Evolutionary conservation across 257 asterid genomes (phyloP).

Genomic region (Capsicum pubescens): DNA sequence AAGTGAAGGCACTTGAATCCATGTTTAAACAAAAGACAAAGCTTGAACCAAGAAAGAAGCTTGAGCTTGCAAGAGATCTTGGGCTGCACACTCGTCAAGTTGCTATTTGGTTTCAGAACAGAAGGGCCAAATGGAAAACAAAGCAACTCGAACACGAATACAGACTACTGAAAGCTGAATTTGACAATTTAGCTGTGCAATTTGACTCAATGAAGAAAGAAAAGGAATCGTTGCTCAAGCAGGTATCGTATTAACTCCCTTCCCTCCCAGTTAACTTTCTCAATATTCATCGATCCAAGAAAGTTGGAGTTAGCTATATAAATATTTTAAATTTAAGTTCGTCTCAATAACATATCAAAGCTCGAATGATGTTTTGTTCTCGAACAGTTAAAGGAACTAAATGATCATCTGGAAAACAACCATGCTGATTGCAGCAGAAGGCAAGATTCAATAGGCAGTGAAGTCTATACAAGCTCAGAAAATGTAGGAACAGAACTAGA

Average conservation of each 20-base stretch:
- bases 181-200: constrained; percentile 44
- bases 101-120: constrained; percentile 78
- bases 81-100: constrained; percentile 76
- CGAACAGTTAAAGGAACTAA: constrained; percentile 54
- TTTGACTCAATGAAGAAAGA: constrained; percentile 51
- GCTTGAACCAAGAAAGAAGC: constrained; percentile 56
- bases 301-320: neutral
- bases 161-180: constrained; percentile 35
- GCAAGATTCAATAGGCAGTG: constrained; percentile 27
- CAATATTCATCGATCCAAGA: neutral
- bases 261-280: neutral
- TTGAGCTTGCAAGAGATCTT: constrained; percentile 55
- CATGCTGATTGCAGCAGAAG: constrained; percentile 26
- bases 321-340: no score
- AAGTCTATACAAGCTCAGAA: constrained; percentile 26
- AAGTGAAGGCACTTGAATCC: constrained; percentile 53
- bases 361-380: neutral
- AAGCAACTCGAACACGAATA: constrained; percentile 62
- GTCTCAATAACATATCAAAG: neutral
- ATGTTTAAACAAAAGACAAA: constrained; percentile 55
- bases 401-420: constrained; percentile 32
- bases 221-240: constrained; percentile 47
- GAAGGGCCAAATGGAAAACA: constrained; percentile 73
- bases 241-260: constrained; percentile 40
- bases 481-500: constrained; percentile 25